Evolutionary conservation across 2,329 filamentous ascomycete genomes (phyloP), one percentile per base, ranked within the genome.

Genomic region (Zymoseptoria brevis): DNA sequence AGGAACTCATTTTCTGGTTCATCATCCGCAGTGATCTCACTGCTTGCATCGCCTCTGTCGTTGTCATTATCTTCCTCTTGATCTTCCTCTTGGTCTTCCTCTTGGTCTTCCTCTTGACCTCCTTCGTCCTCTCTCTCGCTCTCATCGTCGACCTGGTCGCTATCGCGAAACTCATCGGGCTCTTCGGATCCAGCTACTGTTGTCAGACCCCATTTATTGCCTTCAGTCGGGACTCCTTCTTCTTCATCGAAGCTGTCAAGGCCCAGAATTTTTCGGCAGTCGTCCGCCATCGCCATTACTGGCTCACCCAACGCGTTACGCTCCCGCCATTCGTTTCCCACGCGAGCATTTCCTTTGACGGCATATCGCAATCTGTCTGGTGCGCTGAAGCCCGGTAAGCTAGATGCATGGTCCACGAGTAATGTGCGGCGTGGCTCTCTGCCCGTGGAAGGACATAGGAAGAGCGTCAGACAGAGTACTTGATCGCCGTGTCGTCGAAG

Each of bases 41-140:
- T 9, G 13, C 30, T 13, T 54, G 75, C 19, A 53, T 35, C 30
- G 30, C 13, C 30, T 8, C 3, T 11, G 3, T 35, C 30, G 30
- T 4, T 13, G 3, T 35, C 8, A 9, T 35, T 8, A 13, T 13
- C 13, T 9, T 11, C 9, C 30, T 11, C 8, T 4, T 11, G 9
- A n/a, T n/a, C n/a, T n/a, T n/a, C n/a, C n/a, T n/a, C n/a, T n/a
- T n/a, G n/a, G 3, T 11, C 7, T 35, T 35, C 8, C 9, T 35
- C 30, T 35, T 35, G 30, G 3, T 35, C 7, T 11, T 35, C 30
- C 30, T 35, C 7, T 13, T 35, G 3, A 13, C 30, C 13, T 35
- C 30, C 30, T 35, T 35, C 30, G 30, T 13, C 21, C 21, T 22
- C 21, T 22, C 21, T 22, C 21, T 22, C 21, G 21, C 21, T 22